A percentile compares a stretch with the other conserved stretches of the same genome.
These are phyloP conservation scores for Botrytis porri DNA, from an alignment of 2,329 filamentous ascomycete genomes.

Conservation along the genomic window DNA sequence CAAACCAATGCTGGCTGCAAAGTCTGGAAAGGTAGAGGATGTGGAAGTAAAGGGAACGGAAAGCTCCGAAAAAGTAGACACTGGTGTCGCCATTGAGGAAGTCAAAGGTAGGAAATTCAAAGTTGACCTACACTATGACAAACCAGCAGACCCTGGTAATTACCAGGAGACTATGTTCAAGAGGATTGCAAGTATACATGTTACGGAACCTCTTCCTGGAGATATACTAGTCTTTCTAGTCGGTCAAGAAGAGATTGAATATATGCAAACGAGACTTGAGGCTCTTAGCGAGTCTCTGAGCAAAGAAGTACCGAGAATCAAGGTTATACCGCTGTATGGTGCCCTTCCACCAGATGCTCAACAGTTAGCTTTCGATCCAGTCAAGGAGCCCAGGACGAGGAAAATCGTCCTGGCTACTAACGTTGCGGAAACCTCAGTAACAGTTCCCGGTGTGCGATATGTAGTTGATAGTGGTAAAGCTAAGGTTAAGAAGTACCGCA, in stretches of 20 bases:
- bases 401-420: conserved; percentile 94
- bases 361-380: conserved; percentile 77
- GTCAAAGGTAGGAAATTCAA: conserved; percentile 87
- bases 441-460: conserved; percentile 85
- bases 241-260: conserved; percentile 89
- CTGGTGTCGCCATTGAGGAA: conserved; percentile 42
- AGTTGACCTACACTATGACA: conserved; percentile 74
- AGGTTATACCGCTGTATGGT: conserved; percentile 80
- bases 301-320: conserved; percentile 68
- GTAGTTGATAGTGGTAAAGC: conserved; percentile 92
- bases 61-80: conserved; percentile 17
- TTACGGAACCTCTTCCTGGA: conserved; percentile 84
- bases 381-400: conserved; percentile 67
- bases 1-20: conserved; percentile 12
- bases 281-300: conserved; percentile 73
- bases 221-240: conserved; percentile 91
- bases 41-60: background rate
- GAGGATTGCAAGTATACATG: conserved; percentile 81
- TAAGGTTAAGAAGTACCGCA: conserved; percentile 89
- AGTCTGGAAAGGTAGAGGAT: background rate
- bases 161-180: conserved; percentile 80
- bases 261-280: conserved; percentile 74
- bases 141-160: conserved; percentile 63
- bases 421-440: conserved; percentile 98
- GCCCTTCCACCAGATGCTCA: conserved; percentile 85